Base-by-base conservation (phyloP, 352 stramenopile genomes). In the Globisporangium cederbergense region DNA sequence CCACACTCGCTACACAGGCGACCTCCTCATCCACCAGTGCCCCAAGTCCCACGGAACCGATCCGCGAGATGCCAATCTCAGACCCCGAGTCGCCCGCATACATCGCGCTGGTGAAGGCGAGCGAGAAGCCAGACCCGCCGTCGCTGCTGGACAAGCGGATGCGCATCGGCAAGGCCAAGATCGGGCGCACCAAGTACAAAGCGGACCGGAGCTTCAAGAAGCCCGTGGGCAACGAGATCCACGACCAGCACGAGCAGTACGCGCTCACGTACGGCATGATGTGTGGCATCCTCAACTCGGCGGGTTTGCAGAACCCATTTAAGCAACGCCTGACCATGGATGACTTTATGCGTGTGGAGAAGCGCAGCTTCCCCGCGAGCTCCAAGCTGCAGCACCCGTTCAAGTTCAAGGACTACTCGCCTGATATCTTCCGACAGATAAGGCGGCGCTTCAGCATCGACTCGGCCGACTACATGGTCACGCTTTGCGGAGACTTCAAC, bases 211-310 rank as follows among this genome's bases (percentile, higher is more conserved):
- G 72, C 47, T 89, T 89, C 66, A 89, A 87, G 58, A 76, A 83
- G 42, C 86, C 83, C 4, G 76, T 71, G 30, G 85, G 84, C 34
- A 90, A 91, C 53, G 82, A 91, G 38, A 93, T 92, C 64, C 76
- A 93, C 61, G 69, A 83, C 22, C 72, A 95, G 73, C 96, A 99
- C 71, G 96, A 98, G 69, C 87, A 99, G 67, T 99, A 99, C 76
- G 94, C 96, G 50, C 83, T 99, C 22, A 98, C 97, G 14, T 98
- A 99, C 72, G 97, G 97, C 58, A 98, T 99, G 73, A 99, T 99
- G 97, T 96, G 98, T 47, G 97, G 97, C 22, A 98, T 99, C 60
- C 83, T 97, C 45, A 97, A 97, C 60, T 97, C 94, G 4, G 97
- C 98, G 13, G 92, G 94, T 5, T 66, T 88, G 2, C 80, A 88